phyloP scores from a whole-genome alignment of 257 asterid species.

The Gardenia jasminoides region DNA sequence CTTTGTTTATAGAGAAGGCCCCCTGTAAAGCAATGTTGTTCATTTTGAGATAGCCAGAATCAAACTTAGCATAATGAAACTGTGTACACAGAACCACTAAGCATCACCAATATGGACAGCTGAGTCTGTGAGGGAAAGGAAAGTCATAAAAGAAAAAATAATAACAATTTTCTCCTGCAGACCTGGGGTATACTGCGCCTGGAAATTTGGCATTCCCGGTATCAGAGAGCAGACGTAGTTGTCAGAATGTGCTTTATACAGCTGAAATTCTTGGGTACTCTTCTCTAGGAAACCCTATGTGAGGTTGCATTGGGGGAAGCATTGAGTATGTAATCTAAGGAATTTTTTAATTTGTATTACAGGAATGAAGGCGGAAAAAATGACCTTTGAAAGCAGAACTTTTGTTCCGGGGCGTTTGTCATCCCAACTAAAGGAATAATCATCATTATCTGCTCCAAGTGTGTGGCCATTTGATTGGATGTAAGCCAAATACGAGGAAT shows the following conservation, averaged over 20 bases:
- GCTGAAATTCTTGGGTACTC: constrained; percentile 49
- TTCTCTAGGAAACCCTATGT: constrained; percentile 61
- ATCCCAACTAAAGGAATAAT: constrained; percentile 83
- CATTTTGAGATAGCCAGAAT: neutral
- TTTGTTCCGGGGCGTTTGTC: constrained; percentile 85
- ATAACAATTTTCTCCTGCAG: neutral
- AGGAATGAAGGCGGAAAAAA: neutral
- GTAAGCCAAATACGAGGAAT: constrained; percentile 51
- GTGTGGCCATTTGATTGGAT: constrained; percentile 71
- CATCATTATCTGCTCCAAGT: constrained; percentile 72
- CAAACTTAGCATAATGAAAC: neutral
- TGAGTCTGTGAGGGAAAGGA: no score
- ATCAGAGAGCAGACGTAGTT: constrained; percentile 74
- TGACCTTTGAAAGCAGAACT: constrained; percentile 75
- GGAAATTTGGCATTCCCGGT: constrained; percentile 77
- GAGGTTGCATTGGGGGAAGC: neutral
- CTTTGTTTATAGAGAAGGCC: constrained; percentile 60
- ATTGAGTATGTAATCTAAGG: neutral
- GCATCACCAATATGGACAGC: neutral
- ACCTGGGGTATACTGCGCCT: constrained; percentile 93
- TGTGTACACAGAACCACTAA: no score
- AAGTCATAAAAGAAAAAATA: no score
- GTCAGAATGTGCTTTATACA: constrained; percentile 81
- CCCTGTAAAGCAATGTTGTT: constrained; percentile 33
- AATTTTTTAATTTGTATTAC: neutral